These are phyloP conservation scores for Volvox carteri DNA, from an alignment of 163 green algal genomes.

Conservation along the genomic window DNA sequence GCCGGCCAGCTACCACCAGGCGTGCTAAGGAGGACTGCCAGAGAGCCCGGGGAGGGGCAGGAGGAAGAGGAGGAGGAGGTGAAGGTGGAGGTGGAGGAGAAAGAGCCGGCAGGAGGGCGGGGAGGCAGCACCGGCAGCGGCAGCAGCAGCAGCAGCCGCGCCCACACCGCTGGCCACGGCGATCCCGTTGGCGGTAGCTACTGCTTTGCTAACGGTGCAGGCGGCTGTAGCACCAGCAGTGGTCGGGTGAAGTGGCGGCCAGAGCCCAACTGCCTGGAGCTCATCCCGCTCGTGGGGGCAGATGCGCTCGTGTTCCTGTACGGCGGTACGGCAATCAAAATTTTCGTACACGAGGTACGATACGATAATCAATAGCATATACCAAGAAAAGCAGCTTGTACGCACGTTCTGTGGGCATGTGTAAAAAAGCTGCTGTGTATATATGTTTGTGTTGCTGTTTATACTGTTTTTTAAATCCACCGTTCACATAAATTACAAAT, in stretches of 20 bases:
- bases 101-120: neutral
- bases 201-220: neutral
- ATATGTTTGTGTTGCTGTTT: too few species aligned
- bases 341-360: constrained; percentile 50
- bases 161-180: neutral
- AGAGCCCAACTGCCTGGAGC: constrained; percentile 1
- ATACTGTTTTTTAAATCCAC: too few species aligned
- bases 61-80: too few species aligned
- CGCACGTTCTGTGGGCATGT: too few species aligned
- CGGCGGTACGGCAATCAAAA: constrained; percentile 35
- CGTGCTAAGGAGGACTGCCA: too few species aligned
- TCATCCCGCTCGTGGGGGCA: constrained; percentile 33
- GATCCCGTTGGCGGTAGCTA: neutral
- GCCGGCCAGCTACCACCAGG: neutral
- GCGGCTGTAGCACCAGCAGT: neutral
- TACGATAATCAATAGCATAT: too few species aligned
- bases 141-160: neutral
- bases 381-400: too few species aligned
- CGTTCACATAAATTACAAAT: too few species aligned
- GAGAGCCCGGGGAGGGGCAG: neutral
- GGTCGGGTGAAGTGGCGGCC: neutral
- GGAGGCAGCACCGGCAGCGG: neutral
- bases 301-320: constrained; percentile 50
- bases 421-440: too few species aligned
- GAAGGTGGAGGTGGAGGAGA: too few species aligned